These are phyloP conservation scores for Alloteropsis semialata DNA, from an alignment of 176 grass and related monocot species.

Conservation along the genomic window DNA sequence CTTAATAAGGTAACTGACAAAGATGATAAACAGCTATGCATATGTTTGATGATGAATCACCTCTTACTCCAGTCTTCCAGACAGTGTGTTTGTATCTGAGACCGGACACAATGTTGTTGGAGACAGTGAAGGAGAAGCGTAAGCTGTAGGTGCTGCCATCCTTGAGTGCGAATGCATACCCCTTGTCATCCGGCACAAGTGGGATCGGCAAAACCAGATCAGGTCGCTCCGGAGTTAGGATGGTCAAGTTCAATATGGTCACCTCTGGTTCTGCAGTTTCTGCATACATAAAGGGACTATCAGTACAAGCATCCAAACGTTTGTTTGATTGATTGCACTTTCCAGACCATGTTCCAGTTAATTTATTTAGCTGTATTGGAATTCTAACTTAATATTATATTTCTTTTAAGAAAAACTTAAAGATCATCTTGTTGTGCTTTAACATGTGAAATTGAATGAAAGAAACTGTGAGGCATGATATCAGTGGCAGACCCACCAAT, in stretches of 20 bases:
- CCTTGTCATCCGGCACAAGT: constrained; percentile 37
- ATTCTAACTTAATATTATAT: background rate
- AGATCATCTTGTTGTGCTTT: background rate
- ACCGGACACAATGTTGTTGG: constrained; percentile 63
- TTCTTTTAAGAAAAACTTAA: background rate
- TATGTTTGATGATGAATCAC: constrained; percentile 14
- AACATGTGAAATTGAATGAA: background rate
- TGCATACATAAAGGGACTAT: constrained; percentile 4
- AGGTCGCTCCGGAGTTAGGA: constrained; percentile 14
- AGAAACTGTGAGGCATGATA: background rate
- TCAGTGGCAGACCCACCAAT: too few species aligned
- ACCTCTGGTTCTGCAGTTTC: constrained; percentile 53
- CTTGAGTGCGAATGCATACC: constrained; percentile 45
- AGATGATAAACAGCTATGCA: background rate
- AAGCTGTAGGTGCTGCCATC: constrained; percentile 54
- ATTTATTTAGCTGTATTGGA: background rate
- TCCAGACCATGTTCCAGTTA: background rate
- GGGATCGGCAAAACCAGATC: constrained; percentile 48
- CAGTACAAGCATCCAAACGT: background rate
- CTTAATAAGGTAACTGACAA: background rate
- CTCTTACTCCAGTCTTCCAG: constrained; percentile 54
- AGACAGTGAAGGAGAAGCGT: constrained; percentile 45
- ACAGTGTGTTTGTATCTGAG: constrained; percentile 54
- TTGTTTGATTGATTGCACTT: background rate
- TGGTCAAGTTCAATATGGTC: constrained; percentile 50